Conservation (phyloP, 306 rosid species). For the Hippophae rhamnoides region DNA sequence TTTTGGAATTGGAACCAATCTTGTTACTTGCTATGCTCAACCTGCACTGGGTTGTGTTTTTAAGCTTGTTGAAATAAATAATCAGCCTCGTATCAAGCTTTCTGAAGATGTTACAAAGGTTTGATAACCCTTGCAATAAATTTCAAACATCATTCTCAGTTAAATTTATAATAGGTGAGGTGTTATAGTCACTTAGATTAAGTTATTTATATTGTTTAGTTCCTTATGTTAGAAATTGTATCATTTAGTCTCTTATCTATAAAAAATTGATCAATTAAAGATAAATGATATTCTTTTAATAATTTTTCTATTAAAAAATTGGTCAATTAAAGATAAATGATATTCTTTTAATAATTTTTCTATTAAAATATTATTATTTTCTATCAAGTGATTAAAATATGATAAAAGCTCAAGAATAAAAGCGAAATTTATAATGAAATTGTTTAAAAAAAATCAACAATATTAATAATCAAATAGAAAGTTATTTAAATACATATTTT, state of each 20-base stretch:
- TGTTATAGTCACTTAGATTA: too few relatives aligned
- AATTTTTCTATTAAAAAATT: background rate
- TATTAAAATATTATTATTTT: too few relatives aligned
- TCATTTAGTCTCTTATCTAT: too few relatives aligned
- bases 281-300: background rate
- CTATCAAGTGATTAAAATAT: too few relatives aligned
- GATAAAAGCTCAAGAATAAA: too few relatives aligned
- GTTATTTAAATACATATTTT: too few relatives aligned
- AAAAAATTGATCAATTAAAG: too few relatives aligned
- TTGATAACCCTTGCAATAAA: conserved; percentile 20
- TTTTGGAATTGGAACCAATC: conserved; percentile 89
- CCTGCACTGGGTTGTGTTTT: conserved; percentile 97
- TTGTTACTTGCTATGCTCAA: conserved; percentile 96
- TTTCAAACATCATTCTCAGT: conserved; percentile 8
- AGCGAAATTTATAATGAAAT: too few relatives aligned
- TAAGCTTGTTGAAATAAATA: conserved; percentile 95
- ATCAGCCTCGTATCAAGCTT: conserved; percentile 94
- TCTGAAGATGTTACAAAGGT: conserved; percentile 99
- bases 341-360: background rate
- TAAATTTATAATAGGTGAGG: conserved; percentile 4
- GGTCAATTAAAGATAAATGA: background rate
- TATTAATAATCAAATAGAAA: too few relatives aligned
- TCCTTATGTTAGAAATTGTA: too few relatives aligned
- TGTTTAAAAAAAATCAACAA: too few relatives aligned
- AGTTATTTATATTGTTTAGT: too few relatives aligned